Base-by-base conservation (phyloP, 2,329 filamentous ascomycete species). In the Celoporthe dispersa region DNA sequence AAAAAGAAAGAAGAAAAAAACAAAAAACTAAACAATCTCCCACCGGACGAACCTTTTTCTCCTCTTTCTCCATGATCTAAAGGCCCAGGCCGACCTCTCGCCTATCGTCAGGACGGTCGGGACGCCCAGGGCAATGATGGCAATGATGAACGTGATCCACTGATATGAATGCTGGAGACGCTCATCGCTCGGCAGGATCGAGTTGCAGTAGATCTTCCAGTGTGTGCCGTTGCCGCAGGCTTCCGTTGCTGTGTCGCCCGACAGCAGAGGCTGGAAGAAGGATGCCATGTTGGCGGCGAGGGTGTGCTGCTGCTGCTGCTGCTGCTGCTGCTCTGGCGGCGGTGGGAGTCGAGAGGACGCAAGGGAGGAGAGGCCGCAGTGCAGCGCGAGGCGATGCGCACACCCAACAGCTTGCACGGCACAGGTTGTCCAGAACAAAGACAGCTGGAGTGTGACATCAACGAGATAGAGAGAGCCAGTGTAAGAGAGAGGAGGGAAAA, bases 181-280 rank as follows among this genome's bases (percentile, higher is more conserved):
- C 19, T 71, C 65, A 9, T 73, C 66, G 8, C 69, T 64, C 1
- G 75, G 66, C 2, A 80, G 61, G 16, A 76, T 67, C 19, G 66
- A 74, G 69, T 80, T 80, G 73, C 76, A 77, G 71, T 79, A 80
- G 8, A 80, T 72, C 61, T 74, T 69, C 22, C 73, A 72, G 3
- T 68, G 41, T 1, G 64, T 66, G 11, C 64, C 65, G 7, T 73
- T 67, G 16, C 57, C 68, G 70, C 76, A 78, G 22, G 69, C 74
- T 28, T 72, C 48, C 53, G 77, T 70, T 61, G 75, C 73, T 3
- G 77, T 76, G 68, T 79, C 76, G 51, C 74, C 75, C n/a, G 73
- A 75, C 44, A 73, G 71, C 3, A 71, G 71, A 25, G 77, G 77
- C 70, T 77, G 78, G 67, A 79, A 77, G 70, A 79, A 79, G 2